phyloP scores from a whole-genome alignment of 164 flowering plant species.

The Aristolochia contorta region DNA sequence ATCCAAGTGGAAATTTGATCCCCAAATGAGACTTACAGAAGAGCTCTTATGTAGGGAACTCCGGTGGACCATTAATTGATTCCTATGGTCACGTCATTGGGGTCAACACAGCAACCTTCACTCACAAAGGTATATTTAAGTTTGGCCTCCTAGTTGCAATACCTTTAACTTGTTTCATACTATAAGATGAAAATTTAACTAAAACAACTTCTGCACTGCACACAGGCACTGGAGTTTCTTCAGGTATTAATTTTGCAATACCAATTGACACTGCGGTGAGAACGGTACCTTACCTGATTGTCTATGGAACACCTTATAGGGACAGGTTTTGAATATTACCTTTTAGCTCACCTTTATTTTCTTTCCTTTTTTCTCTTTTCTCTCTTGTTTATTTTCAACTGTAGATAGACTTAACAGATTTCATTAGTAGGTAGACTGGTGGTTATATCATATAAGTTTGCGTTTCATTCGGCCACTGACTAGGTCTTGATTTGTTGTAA shows the following conservation, averaged over 20 bases:
- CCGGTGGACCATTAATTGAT: conserved; percentile 85
- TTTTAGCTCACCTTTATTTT: no score
- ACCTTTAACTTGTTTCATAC: neutral
- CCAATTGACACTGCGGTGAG: conserved; percentile 69
- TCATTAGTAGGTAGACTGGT: no score
- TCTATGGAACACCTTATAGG: conserved; percentile 39
- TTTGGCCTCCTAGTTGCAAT: neutral
- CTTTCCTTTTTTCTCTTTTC: no score
- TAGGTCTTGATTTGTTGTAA: no score
- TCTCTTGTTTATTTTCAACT: no score
- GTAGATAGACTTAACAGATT: no score
- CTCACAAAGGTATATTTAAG: conserved; percentile 62
- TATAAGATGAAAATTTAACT: neutral
- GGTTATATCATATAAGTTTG: no score
- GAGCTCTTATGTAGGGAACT: conserved; percentile 48
- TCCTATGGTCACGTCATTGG: conserved; percentile 89
- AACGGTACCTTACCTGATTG: conserved; percentile 32
- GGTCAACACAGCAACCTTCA: conserved; percentile 88
- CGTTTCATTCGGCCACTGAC: no score
- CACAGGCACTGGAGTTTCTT: conserved; percentile 72
- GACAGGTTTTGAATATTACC: no score
- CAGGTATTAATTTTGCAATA: conserved; percentile 89
- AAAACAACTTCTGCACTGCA: neutral
- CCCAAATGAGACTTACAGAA: neutral
- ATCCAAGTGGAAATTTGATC: no score